Conservation (phyloP, 163 green algal genomes). For the Scenedesmus sp. region DNA sequence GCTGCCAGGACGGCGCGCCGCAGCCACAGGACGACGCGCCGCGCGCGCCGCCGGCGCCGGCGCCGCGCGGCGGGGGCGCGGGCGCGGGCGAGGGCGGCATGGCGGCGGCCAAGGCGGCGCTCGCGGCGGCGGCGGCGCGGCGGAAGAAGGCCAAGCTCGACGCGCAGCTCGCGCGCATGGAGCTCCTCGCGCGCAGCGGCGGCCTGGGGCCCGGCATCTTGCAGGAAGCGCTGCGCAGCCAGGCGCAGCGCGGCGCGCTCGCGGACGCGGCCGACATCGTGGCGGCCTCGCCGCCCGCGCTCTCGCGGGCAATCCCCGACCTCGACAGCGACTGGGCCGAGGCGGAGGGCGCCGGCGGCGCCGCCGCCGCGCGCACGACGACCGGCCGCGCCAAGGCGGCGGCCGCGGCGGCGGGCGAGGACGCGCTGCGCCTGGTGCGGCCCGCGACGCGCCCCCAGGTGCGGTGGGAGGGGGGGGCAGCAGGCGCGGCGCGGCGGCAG, state of each 20-base stretch:
- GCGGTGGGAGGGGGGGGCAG: neutral
- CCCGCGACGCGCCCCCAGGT: slow-evolving; percentile 15
- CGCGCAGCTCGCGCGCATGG: neutral
- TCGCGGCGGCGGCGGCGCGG: neutral
- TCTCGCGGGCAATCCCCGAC: neutral
- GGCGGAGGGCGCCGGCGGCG: slow-evolving; percentile 13
- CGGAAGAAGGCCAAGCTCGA: neutral
- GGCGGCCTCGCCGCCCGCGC: neutral
- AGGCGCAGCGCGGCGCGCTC: neutral
- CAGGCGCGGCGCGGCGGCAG: too few species aligned
- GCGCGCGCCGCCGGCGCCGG: neutral
- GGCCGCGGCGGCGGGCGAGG: slow-evolving; percentile 13
- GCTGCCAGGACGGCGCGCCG: neutral
- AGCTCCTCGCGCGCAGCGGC: neutral
- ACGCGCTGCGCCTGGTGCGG: neutral
- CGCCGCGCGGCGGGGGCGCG: neutral
- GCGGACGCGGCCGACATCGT: slow-evolving; percentile 33
- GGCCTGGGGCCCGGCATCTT: neutral
- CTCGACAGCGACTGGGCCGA: slow-evolving; percentile 19
- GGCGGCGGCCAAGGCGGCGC: too few species aligned
- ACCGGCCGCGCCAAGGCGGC: slow-evolving; percentile 27
- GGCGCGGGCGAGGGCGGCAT: too few species aligned
- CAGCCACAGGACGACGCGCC: neutral
- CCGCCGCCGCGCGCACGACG: slow-evolving; percentile 16
- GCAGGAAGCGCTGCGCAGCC: neutral